Base-by-base conservation (phyloP, 306 rosid species). In the Senna siamea region DNA sequence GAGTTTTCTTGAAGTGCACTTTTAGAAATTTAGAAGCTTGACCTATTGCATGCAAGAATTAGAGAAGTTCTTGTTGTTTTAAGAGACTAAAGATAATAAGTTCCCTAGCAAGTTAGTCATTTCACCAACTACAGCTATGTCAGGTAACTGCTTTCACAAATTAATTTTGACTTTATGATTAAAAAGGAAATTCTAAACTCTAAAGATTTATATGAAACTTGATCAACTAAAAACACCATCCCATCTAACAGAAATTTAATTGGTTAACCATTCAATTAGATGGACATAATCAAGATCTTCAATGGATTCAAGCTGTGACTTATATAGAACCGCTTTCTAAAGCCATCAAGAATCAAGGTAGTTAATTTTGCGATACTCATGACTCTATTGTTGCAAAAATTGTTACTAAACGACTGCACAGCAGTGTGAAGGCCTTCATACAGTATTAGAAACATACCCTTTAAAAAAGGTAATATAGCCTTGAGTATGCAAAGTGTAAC, bases 61-160 rank as follows among this genome's bases (percentile, higher is more conserved):
- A 20, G 37, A 66, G n/a, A 66, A 44, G 56, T 66, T 66, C 72
- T 15, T 46, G 28, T 7, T n/a, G 43, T 5, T 43, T 41, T 9
- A 26, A 47, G 54, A 15, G 40, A 67, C 20, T 13, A 10, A 28
- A 28, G 20, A 34, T 28, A 5, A 1, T 56, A 14, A 57, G 12
- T 58, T 30, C 2, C 38, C 65, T 30, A 14, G 12, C 19, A 58
- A 30, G n/a, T 58, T 14, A 13, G 43, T 32, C 10, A 15, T 32
- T 11, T 14, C 11, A 32, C 30, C 5, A 58, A 28, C 22, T 14
- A 30, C 5, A 13, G 15, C 43, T 14, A 1, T 15, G 14, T 30
- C 12, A 11, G 62, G 4, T 1, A 40, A n/a, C 1, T 10, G 9
- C 41, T 57, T 28, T 11, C 18, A 57, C 40, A 30, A 23, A 28